A percentile compares a stretch with the other conserved stretches of the same genome.
Conservation (phyloP, 2,329 filamentous ascomycete species). For the Phaeosphaeria sp. region DNA sequence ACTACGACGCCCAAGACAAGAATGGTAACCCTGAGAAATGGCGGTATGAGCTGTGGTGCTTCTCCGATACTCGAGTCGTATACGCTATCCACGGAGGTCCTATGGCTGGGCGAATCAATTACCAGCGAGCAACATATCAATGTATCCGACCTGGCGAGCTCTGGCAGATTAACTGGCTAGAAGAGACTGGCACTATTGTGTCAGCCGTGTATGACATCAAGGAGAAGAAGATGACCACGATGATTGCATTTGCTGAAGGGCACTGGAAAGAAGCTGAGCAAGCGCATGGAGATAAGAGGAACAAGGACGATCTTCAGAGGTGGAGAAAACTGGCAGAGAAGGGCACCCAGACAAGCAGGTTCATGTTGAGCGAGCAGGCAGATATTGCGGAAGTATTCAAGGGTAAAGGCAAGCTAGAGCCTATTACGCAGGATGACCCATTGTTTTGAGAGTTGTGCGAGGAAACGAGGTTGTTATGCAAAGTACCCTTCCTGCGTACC, state of each 20-base stretch:
- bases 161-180: constrained; percentile 67
- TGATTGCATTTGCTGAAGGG: constrained; percentile 61
- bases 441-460: constrained; percentile 16
- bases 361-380: constrained; percentile 62
- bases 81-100: constrained; percentile 67
- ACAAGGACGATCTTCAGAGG: constrained; percentile 57
- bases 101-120: constrained; percentile 58
- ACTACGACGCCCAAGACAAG: constrained; percentile 59
- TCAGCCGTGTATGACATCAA: constrained; percentile 64
- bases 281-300: constrained; percentile 64
- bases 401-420: constrained; percentile 56
- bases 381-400: constrained; percentile 58
- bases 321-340: constrained; percentile 59
- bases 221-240: constrained; percentile 56
- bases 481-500: constrained; percentile 3
- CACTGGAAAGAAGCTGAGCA: constrained; percentile 61
- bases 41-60: constrained; percentile 69
- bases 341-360: constrained; percentile 58
- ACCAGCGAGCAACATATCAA: constrained; percentile 63
- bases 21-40: constrained; percentile 63
- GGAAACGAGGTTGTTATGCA: background rate
- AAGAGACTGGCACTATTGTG: constrained; percentile 65
- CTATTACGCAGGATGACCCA: constrained; percentile 46
- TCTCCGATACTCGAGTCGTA: constrained; percentile 59
- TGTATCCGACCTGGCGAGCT: constrained; percentile 64